phyloP scores from a whole-genome alignment of 2,329 filamentous ascomycete species.

The Westerdykella ornata region DNA sequence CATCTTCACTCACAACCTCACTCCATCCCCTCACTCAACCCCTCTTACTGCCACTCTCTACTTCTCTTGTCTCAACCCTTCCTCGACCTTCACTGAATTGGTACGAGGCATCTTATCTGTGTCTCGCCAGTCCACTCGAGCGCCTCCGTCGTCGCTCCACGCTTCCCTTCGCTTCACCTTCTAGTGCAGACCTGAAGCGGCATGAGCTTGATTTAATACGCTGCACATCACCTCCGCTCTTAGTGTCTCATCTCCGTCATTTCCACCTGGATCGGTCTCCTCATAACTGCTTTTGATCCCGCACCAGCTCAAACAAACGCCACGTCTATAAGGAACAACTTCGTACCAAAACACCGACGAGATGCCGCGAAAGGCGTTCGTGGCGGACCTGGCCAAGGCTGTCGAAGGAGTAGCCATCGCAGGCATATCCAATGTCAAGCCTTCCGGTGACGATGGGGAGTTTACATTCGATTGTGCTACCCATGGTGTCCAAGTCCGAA shows the following conservation, averaged over 20 bases:
- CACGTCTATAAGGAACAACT: too few relatives aligned
- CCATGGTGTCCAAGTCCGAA: conserved; percentile 24
- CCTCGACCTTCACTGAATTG: conserved; percentile 1
- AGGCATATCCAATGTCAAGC: conserved; percentile 50
- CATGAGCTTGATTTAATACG: neutral
- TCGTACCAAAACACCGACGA: conserved; percentile 10
- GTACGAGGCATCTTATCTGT: too few relatives aligned
- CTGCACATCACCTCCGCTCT: too few relatives aligned
- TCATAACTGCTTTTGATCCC: too few relatives aligned
- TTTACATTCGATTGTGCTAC: conserved; percentile 51
- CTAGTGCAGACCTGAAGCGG: too few relatives aligned
- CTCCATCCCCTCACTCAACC: neutral
- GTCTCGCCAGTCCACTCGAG: too few relatives aligned
- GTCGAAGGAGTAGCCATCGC: conserved; percentile 36
- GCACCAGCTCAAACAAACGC: conserved; percentile 1
- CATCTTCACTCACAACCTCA: conserved; percentile 6
- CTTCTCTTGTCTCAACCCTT: neutral
- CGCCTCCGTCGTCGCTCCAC: too few relatives aligned
- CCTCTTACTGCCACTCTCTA: neutral
- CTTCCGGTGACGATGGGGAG: conserved; percentile 65
- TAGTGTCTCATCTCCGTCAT: neutral
- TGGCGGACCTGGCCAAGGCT: conserved; percentile 49
- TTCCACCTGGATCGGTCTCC: too few relatives aligned
- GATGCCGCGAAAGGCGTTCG: conserved; percentile 63
- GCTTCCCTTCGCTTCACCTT: too few relatives aligned